phyloP scores from a whole-genome alignment of 2,329 filamentous ascomycete species.

The Calonectria pseudoturangicola region DNA sequence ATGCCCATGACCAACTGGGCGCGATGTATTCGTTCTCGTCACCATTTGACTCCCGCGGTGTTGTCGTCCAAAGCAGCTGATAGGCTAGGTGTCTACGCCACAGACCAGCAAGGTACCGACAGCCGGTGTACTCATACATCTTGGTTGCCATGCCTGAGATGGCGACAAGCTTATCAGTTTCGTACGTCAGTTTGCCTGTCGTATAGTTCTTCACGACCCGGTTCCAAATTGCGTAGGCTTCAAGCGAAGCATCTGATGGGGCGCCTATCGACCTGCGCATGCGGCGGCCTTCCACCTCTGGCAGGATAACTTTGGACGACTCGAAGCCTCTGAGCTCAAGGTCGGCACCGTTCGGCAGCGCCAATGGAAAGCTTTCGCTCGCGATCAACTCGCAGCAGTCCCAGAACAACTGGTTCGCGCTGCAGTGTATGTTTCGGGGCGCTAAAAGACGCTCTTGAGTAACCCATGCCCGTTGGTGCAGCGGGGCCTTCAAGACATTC shows the following conservation, averaged over 20 bases:
- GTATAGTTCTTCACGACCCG: slow-evolving; percentile 4
- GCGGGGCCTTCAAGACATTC: slow-evolving; percentile 11
- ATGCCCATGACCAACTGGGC: slow-evolving; percentile 25
- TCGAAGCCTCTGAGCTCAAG: background rate
- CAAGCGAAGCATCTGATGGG: background rate
- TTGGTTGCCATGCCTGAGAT: background rate
- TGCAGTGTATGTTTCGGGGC: slow-evolving; percentile 16
- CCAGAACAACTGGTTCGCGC: slow-evolving; percentile 17
- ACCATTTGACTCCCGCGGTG: background rate
- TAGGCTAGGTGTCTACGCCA: slow-evolving; percentile 17
- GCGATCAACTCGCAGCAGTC: slow-evolving; percentile 21
- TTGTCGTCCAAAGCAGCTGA: slow-evolving; percentile 13
- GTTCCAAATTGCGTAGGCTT: slow-evolving; percentile 14
- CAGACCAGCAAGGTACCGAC: slow-evolving; percentile 19
- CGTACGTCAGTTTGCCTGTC: background rate
- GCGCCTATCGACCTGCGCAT: background rate
- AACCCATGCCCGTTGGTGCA: slow-evolving; percentile 15
- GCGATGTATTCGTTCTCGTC: background rate
- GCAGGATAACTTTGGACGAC: slow-evolving; percentile 2
- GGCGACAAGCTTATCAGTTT: slow-evolving; percentile 10
- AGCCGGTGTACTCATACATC: background rate
- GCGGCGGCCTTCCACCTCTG: background rate
- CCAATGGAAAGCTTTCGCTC: slow-evolving; percentile 21
- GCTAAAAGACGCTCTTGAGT: slow-evolving; percentile 15
- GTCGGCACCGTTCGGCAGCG: background rate